A percentile compares a stretch with the other conserved stretches of the same genome.
Conservation (phyloP, 2,329 filamentous ascomycete species). For the Celoporthe dispersa region DNA sequence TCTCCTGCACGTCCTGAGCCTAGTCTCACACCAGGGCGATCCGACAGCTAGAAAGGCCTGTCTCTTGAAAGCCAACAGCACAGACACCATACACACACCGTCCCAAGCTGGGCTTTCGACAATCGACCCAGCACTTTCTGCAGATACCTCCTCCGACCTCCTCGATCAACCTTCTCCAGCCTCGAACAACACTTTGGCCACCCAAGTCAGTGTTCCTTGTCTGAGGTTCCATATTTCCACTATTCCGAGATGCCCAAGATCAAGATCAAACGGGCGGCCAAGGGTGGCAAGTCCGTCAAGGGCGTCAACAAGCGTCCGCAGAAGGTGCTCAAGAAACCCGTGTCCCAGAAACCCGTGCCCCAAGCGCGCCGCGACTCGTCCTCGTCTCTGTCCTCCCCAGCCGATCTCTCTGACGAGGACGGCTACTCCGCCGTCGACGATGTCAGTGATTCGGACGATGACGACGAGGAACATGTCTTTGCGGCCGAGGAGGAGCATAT, state of each 20-base stretch:
- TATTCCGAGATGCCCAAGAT: slow-evolving; percentile 24
- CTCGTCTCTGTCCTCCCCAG: slow-evolving; percentile 59
- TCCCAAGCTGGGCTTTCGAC: slow-evolving; percentile 4
- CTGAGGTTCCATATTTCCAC: neutral
- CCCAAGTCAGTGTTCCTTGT: neutral
- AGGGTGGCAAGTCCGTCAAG: slow-evolving; percentile 30
- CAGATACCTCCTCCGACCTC: neutral
- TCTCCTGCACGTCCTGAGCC: slow-evolving; percentile 57
- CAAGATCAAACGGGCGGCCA: slow-evolving; percentile 22
- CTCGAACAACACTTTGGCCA: neutral
- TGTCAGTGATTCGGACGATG: slow-evolving; percentile 76
- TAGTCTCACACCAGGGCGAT: slow-evolving; percentile 42
- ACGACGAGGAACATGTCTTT: slow-evolving; percentile 78
- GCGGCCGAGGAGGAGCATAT: slow-evolving; percentile 80
- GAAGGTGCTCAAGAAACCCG: slow-evolving; percentile 25
- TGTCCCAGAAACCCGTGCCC: slow-evolving; percentile 23
- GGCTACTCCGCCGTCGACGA: slow-evolving; percentile 79
- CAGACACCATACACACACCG: neutral
- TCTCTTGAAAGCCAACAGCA: slow-evolving; percentile 9
- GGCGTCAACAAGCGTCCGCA: slow-evolving; percentile 24
- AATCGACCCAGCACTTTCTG: neutral
- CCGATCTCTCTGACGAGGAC: slow-evolving; percentile 67
- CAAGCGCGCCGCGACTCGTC: slow-evolving; percentile 56
- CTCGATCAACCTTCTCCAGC: neutral
- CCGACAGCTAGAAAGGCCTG: slow-evolving; percentile 31